Base-by-base conservation (phyloP, 108 stramenopile species). In the Schizochytrium sp. region DNA sequence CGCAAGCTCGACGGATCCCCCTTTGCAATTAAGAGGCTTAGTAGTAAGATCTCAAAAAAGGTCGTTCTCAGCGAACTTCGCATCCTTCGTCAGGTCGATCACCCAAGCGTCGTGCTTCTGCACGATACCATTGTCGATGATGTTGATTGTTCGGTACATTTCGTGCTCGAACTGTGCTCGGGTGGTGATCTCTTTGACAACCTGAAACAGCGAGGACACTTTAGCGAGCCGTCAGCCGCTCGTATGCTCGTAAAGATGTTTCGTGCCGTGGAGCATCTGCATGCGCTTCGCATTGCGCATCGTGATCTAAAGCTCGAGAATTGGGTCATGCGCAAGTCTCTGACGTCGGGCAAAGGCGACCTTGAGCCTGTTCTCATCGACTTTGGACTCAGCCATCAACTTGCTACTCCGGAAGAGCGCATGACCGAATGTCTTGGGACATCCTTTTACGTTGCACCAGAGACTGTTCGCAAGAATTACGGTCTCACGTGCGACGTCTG, bases 361-460 rank as follows among this genome's bases (percentile, higher is more conserved):
- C 18, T 96, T 95, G 96, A 95, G 95, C 83, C 95, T 95, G 45
- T 93, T 96, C 88, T 97, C 72, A 97, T 97, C 89, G 97, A 97
- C 91, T 97, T 97, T 91, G 97, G 97, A 55, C 93, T 97, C 29
- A 96, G 95, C 34, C 96, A 95, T 4, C 48, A 47, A 4, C 48
- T 83, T 18, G 51, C 19, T 8, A 2, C 45, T 6, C 63, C 63
- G 8, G 76, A 47, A 14, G 48, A 53, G 5, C 48, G 51, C 25
- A 47, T 83, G 45, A 45, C 5, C 6, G 76, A 83, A 12, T 53
- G 96, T 5, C 96, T 97, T 8, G 98, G 98, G 25, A 97, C 97
- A n/a, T 95, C 96, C 14, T 98, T 98, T 92, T 97, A 97, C 60
- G 97, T 99, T 28, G 97, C 97, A 8, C 98, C 98, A 8, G 98